Evolutionary conservation across 2,329 filamentous ascomycete genomes (phyloP).

Genomic region (Geosmithia morbida): DNA sequence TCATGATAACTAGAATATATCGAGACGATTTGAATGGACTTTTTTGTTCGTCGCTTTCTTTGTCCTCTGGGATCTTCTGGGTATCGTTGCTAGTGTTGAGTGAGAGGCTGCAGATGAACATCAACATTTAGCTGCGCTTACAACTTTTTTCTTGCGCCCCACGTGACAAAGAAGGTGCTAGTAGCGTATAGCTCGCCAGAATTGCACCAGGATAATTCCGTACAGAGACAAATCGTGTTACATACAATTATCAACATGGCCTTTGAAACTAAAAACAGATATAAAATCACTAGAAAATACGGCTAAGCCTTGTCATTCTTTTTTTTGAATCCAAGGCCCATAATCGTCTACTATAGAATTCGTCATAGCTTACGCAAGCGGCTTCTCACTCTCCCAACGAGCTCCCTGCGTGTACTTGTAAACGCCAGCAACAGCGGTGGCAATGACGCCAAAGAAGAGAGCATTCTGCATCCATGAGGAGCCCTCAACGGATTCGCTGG

Average conservation of each 20-base stretch:
- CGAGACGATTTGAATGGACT: not conserved
- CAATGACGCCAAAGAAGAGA: conserved; percentile 32
- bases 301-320: not conserved
- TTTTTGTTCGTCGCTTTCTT: not conserved
- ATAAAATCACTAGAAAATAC: too few relatives aligned
- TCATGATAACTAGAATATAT: conserved; percentile 43
- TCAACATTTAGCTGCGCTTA: conserved; percentile 7
- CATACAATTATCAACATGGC: too few relatives aligned
- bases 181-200: not conserved
- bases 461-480: conserved; percentile 33
- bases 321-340: not conserved
- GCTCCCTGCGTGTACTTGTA: not conserved
- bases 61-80: not conserved
- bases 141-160: conserved; percentile 14
- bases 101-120: not conserved
- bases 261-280: too few relatives aligned
- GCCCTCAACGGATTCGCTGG: conserved; percentile 10
- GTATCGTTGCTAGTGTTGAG: not conserved
- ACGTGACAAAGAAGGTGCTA: conserved; percentile 13
- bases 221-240: too few relatives aligned
- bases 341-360: not conserved
- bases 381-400: conserved; percentile 22
- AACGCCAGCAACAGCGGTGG: conserved; percentile 28
- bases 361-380: conserved; percentile 3
- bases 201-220: not conserved